phyloP scores from a whole-genome alignment of 2,329 filamentous ascomycete species.

The Alternaria arbusti region DNA sequence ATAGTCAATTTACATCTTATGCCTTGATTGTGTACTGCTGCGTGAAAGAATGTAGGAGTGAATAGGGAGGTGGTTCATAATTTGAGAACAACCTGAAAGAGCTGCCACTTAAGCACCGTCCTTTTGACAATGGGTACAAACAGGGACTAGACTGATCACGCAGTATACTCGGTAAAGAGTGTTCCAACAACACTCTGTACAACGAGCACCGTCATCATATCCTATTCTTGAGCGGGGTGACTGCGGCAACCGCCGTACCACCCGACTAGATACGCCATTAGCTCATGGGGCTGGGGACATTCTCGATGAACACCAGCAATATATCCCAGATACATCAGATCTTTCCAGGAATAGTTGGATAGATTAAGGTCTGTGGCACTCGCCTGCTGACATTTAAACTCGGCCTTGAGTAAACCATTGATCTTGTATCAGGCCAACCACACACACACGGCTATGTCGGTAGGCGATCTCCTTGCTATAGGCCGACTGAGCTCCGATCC shows the following conservation, averaged over 20 bases:
- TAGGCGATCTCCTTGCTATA: background rate
- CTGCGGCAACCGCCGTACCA: background rate
- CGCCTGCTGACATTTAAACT: background rate
- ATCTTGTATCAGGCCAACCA: background rate
- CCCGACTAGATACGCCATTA: background rate
- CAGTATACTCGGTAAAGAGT: background rate
- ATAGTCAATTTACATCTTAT: slow-evolving; percentile 19
- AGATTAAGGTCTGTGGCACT: background rate
- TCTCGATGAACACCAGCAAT: background rate
- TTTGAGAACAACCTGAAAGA: background rate
- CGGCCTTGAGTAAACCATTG: background rate
- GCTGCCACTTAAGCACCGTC: background rate
- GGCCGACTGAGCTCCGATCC: background rate
- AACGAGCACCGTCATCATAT: background rate
- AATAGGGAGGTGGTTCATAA: background rate
- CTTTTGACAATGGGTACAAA: background rate
- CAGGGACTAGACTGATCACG: background rate
- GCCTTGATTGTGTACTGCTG: background rate
- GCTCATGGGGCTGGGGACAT: background rate
- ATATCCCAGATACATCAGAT: background rate
- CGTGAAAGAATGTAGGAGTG: background rate
- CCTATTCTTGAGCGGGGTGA: background rate
- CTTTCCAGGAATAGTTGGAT: background rate
- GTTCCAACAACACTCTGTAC: background rate
- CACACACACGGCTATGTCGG: background rate